phyloP scores from a whole-genome alignment of 2,329 filamentous ascomycete species.

The Seiridium cupressi region DNA sequence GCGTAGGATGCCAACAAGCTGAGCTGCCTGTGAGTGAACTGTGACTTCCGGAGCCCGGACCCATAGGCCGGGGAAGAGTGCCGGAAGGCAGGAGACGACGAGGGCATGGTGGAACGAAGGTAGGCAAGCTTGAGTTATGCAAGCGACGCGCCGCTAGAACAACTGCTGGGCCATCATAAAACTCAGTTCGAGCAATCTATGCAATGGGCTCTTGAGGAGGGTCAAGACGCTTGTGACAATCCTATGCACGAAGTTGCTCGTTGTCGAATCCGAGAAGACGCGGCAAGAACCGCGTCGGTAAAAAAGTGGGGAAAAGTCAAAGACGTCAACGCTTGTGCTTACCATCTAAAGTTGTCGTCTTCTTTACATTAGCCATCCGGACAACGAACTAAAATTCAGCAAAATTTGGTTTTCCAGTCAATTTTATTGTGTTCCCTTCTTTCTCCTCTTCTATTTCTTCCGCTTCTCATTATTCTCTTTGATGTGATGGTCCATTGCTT shows the following conservation, averaged over 20 bases:
- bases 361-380: too few species aligned
- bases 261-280: background rate
- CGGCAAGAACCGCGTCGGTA: background rate
- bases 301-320: constrained; percentile 6
- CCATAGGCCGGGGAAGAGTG: constrained; percentile 32
- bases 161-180: too few species aligned
- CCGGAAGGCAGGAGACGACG: constrained; percentile 6
- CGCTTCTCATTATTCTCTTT: too few species aligned
- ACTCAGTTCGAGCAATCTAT: too few species aligned
- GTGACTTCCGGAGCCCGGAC: constrained; percentile 49
- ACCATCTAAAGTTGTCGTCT: background rate
- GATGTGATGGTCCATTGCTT: too few species aligned
- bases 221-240: too few species aligned
- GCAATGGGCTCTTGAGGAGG: too few species aligned
- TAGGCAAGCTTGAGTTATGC: background rate
- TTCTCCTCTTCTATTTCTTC: background rate
- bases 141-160: too few species aligned
- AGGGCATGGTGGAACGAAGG: background rate
- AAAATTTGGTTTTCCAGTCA: background rate
- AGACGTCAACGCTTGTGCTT: background rate
- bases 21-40: constrained; percentile 83
- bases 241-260: background rate
- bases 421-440: background rate
- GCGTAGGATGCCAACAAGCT: constrained; percentile 70
- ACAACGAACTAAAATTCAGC: too few species aligned